phyloP scores from a whole-genome alignment of 345 rosid genomes.

The Sonneratia caseolaris region DNA sequence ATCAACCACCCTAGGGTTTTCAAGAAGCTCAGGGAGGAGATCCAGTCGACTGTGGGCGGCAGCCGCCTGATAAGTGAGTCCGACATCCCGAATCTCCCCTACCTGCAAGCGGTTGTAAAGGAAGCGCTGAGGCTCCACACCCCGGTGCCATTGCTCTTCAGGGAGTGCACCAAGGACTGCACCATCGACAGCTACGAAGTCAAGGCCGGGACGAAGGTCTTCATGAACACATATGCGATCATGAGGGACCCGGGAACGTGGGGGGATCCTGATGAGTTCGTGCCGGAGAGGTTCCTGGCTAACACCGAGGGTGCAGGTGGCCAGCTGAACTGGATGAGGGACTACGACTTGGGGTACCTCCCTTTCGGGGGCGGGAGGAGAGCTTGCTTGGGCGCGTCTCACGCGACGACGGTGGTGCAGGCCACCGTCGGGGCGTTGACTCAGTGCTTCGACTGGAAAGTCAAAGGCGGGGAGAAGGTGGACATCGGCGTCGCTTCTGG shows the following conservation, averaged over 20 bases:
- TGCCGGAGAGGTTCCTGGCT: conserved; percentile 35
- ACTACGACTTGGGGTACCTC: conserved; percentile 21
- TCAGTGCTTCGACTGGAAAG: conserved; percentile 45
- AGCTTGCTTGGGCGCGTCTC: conserved; percentile 17
- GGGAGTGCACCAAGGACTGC: conserved; percentile 20
- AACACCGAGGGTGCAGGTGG: conserved; percentile 5
- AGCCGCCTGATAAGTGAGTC: conserved; percentile 17
- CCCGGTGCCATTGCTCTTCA: conserved; percentile 14
- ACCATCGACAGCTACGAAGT: conserved; percentile 21
- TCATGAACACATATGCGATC: conserved; percentile 26
- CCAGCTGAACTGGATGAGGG: conserved; percentile 9
- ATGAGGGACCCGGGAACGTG: conserved; percentile 30
- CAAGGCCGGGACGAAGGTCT: conserved; percentile 18
- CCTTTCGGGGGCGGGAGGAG: conserved; percentile 44
- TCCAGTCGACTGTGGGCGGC: conserved; percentile 14
- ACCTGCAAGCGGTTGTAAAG: conserved; percentile 22
- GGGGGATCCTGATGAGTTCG: conserved; percentile 19
- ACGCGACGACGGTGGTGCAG: conserved; percentile 23
- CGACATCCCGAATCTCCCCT: conserved; percentile 19
- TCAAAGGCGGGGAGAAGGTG: conserved; percentile 16
- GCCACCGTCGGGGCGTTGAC: conserved; percentile 22
- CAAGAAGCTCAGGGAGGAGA: conserved; percentile 20
- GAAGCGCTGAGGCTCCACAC: conserved; percentile 29
- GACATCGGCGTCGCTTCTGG: conserved; percentile 17
- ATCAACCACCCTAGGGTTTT: conserved; percentile 16